These are phyloP conservation scores for Sarocladium kiliense DNA, from an alignment of 2,329 filamentous ascomycete species.

Conservation along the genomic window DNA sequence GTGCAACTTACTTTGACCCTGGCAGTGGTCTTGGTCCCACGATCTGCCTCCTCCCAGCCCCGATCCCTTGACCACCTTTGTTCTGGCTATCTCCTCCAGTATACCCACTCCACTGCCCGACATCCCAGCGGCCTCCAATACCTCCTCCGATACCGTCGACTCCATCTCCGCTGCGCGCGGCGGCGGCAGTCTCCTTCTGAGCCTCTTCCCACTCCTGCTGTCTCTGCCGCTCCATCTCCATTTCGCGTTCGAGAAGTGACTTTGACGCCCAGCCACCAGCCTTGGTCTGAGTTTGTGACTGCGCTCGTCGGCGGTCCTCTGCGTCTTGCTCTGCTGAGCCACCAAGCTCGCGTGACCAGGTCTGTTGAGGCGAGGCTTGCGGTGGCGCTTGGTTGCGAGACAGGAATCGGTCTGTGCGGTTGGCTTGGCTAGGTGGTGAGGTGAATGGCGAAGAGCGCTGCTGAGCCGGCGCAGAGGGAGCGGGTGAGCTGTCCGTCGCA, in stretches of 20 bases:
- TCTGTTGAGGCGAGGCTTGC: conserved; percentile 39
- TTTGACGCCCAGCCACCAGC: conserved; percentile 60
- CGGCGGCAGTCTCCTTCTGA: conserved; percentile 59
- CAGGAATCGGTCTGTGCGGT: conserved; percentile 54
- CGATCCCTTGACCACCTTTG: conserved; percentile 58
- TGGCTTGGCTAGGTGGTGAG: conserved; percentile 22
- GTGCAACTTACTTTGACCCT: conserved; percentile 20
- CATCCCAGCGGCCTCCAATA: conserved; percentile 67
- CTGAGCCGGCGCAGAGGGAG: conserved; percentile 14
- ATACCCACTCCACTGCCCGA: conserved; percentile 69
- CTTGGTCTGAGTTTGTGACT: conserved; percentile 56
- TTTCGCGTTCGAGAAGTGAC: conserved; percentile 71
- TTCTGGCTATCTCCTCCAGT: conserved; percentile 74
- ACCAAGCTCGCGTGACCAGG: conserved; percentile 50
- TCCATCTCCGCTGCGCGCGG: conserved; percentile 43
- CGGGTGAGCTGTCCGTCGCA: background rate
- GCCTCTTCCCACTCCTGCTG: conserved; percentile 77
- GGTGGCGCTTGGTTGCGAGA: conserved; percentile 47
- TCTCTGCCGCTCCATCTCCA: conserved; percentile 72
- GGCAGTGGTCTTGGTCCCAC: conserved; percentile 70
- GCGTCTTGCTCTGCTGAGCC: conserved; percentile 56
- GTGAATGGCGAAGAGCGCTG: background rate
- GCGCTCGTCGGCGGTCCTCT: conserved; percentile 55
- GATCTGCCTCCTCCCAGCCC: conserved; percentile 69
- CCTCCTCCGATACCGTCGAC: conserved; percentile 56